phyloP scores from a whole-genome alignment of 75 land plant genomes.

The Pinus albicaulis region DNA sequence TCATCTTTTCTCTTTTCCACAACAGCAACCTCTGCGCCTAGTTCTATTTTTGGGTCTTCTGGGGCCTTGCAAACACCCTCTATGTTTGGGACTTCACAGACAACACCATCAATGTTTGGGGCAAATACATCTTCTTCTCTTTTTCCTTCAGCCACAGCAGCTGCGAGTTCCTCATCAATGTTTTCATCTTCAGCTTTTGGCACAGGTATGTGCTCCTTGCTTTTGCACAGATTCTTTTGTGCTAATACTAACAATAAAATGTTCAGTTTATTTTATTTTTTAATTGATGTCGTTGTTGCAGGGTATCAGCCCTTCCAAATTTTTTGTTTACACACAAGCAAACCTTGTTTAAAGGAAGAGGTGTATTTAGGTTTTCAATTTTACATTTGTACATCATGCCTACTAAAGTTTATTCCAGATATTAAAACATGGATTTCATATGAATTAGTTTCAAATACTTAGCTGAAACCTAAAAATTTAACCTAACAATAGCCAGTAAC shows the following conservation, averaged over 20 bases:
- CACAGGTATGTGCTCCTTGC: slow-evolving; percentile 29
- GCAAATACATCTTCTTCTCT: slow-evolving; percentile 26
- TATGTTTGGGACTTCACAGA: slow-evolving; percentile 38
- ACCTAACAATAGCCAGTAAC: too few species aligned
- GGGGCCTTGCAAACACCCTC: slow-evolving; percentile 32
- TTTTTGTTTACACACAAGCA: neutral
- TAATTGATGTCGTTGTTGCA: neutral
- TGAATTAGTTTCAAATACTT: neutral
- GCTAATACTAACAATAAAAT: neutral
- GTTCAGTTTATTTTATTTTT: neutral
- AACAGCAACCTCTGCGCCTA: slow-evolving; percentile 48
- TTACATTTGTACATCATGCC: too few species aligned
- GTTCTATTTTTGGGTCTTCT: slow-evolving; percentile 43
- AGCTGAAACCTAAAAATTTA: too few species aligned
- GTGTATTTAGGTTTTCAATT: neutral
- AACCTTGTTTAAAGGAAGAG: neutral
- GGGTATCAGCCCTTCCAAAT: neutral
- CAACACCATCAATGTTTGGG: slow-evolving; percentile 32
- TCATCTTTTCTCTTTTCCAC: slow-evolving; percentile 51
- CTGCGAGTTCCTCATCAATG: slow-evolving; percentile 24
- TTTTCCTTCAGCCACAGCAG: slow-evolving; percentile 22
- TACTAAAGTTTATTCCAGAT: neutral
- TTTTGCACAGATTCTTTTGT: neutral
- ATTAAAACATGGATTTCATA: neutral
- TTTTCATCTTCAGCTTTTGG: slow-evolving; percentile 53